These are phyloP conservation scores for Fomitopsis palustris DNA, from an alignment of 1,284 basidiomycete species.

Conservation along the genomic window DNA sequence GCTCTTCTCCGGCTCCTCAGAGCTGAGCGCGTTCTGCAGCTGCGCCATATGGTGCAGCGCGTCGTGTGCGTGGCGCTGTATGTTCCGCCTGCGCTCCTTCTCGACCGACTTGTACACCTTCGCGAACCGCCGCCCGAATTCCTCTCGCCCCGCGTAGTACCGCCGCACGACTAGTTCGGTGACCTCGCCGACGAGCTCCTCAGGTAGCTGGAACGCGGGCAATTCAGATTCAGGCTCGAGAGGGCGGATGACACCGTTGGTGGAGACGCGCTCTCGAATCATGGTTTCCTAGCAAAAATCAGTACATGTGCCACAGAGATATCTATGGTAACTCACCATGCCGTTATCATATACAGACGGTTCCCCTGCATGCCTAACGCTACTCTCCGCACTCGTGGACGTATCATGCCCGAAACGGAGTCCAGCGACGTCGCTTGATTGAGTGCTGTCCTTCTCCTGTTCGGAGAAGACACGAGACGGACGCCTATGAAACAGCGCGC, in stretches of 20 bases:
- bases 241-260: conserved; percentile 52
- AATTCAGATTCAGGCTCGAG: conserved; percentile 55
- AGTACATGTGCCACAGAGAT: neutral
- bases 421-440: conserved; percentile 43
- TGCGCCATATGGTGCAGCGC: conserved; percentile 44
- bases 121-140: conserved; percentile 63
- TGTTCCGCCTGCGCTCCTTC: conserved; percentile 53
- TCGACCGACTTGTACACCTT: conserved; percentile 53
- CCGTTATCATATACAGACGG: conserved; percentile 50
- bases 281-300: conserved; percentile 40
- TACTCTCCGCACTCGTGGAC: conserved; percentile 19
- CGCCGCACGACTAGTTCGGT: conserved; percentile 61
- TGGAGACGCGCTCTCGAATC: conserved; percentile 71
- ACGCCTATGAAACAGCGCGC: conserved; percentile 13
- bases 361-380: conserved; percentile 60
- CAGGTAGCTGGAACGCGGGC: conserved; percentile 45
- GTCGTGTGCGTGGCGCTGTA: conserved; percentile 55
- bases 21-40: conserved; percentile 36
- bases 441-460: neutral
- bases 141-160: conserved; percentile 54
- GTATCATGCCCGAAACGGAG: conserved; percentile 38
- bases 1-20: conserved; percentile 16
- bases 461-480: neutral
- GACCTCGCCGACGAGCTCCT: conserved; percentile 66
- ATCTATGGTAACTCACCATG: conserved; percentile 34